These are phyloP conservation scores for Pythium aristosporum DNA, from an alignment of 352 stramenopile species.

Conservation along the genomic window DNA sequence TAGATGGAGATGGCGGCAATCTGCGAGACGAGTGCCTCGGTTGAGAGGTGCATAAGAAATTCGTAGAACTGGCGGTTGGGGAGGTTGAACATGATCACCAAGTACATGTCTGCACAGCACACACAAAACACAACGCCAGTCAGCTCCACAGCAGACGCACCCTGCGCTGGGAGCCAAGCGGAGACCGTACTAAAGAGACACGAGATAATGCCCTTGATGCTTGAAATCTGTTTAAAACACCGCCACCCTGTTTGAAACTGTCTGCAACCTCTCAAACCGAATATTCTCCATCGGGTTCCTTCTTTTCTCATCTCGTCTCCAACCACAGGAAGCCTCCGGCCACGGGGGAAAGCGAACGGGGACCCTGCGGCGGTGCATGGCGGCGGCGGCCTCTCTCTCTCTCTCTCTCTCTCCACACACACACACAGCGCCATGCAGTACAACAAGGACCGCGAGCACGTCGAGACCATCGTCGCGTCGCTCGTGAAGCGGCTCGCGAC, in stretches of 20 bases:
- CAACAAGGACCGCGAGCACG: slow-evolving; percentile 64
- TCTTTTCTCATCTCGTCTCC: background rate
- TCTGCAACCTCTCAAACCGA: background rate
- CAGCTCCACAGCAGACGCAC: too few species aligned
- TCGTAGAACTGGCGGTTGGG: too few species aligned
- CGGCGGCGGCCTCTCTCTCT: background rate
- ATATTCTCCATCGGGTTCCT: background rate
- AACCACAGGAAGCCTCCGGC: background rate
- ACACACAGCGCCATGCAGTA: slow-evolving; percentile 20
- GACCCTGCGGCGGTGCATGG: background rate
- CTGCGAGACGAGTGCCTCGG: too few species aligned
- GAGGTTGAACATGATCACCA: too few species aligned
- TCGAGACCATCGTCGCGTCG: slow-evolving; percentile 56
- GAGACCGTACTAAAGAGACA: too few species aligned
- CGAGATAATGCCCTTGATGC: too few species aligned
- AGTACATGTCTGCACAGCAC: too few species aligned
- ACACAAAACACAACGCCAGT: too few species aligned
- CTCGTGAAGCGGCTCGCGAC: slow-evolving; percentile 64
- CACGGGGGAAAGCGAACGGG: too few species aligned
- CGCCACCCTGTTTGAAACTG: background rate
- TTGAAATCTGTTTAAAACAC: background rate
- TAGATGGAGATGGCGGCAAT: too few species aligned
- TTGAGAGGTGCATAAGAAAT: too few species aligned
- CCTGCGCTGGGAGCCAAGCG: too few species aligned
- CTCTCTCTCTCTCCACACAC: background rate